Evolutionary conservation across 495 filamentous ascomycete species (phyloP).

Genomic region (Penicillium diatomitis): DNA sequence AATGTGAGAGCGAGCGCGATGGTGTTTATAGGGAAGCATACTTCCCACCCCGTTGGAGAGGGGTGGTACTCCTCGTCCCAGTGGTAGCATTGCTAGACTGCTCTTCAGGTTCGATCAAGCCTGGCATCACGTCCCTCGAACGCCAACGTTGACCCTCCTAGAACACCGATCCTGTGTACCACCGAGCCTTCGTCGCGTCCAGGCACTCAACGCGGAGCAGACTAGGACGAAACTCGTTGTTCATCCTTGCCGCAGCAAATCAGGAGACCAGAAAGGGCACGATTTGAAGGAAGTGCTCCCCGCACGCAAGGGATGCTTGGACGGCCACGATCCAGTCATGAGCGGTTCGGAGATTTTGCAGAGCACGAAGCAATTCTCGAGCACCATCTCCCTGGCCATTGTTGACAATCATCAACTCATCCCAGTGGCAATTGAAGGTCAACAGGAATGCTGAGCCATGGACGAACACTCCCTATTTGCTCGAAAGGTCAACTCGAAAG

Average conservation of each 20-base stretch:
- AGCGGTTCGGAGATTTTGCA: slow-evolving; percentile 35
- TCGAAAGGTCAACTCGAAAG: not conserved
- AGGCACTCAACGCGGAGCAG: slow-evolving; percentile 18
- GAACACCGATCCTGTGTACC: slow-evolving; percentile 21
- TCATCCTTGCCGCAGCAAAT: slow-evolving; percentile 35
- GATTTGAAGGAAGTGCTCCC: slow-evolving; percentile 22
- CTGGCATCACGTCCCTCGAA: slow-evolving; percentile 31
- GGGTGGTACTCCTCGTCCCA: slow-evolving; percentile 25
- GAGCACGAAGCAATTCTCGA: slow-evolving; percentile 19
- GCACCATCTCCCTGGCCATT: slow-evolving; percentile 11
- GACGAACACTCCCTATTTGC: slow-evolving; percentile 17
- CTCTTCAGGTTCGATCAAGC: slow-evolving; percentile 29
- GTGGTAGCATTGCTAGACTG: slow-evolving; percentile 27
- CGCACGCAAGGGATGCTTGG: slow-evolving; percentile 34
- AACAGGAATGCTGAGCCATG: slow-evolving; percentile 28
- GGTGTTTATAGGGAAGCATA: slow-evolving; percentile 43
- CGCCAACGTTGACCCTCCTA: slow-evolving; percentile 29
- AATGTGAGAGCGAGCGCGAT: slow-evolving; percentile 47
- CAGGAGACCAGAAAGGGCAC: slow-evolving; percentile 31
- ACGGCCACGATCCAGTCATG: slow-evolving; percentile 33
- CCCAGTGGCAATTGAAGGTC: slow-evolving; percentile 21
- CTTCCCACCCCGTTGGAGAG: slow-evolving; percentile 16
- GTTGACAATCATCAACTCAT: slow-evolving; percentile 15
- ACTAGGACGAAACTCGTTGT: slow-evolving; percentile 17
- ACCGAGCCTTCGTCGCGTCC: slow-evolving; percentile 23